phyloP scores from a whole-genome alignment of 2,329 filamentous ascomycete species.

The Gnomoniopsis sp. region DNA sequence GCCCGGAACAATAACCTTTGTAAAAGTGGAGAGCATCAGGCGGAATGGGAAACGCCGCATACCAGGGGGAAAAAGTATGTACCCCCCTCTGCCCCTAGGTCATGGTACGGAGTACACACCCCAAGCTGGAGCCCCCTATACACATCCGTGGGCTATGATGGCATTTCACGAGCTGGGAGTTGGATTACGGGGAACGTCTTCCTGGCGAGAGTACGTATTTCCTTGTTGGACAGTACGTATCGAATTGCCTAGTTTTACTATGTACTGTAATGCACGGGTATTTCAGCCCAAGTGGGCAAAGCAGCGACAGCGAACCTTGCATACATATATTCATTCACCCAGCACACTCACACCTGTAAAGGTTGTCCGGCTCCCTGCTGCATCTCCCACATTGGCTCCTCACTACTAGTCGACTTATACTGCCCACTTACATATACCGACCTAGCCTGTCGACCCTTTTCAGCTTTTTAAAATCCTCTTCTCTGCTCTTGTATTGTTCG shows the following conservation, averaged over 20 bases:
- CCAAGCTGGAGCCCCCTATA: background rate
- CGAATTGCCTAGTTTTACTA: background rate
- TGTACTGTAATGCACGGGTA: constrained; percentile 4
- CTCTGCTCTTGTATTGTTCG: background rate
- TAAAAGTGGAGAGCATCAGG: background rate
- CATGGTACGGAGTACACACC: background rate
- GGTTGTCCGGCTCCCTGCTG: background rate
- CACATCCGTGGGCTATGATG: background rate
- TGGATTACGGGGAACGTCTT: background rate
- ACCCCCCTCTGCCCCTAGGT: background rate
- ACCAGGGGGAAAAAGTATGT: background rate
- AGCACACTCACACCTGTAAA: background rate
- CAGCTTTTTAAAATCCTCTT: background rate
- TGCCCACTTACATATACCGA: constrained; percentile 8
- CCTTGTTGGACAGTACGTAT: background rate
- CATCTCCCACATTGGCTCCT: constrained; percentile 13
- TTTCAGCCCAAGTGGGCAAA: constrained; percentile 19
- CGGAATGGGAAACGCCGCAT: background rate
- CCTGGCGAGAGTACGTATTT: background rate
- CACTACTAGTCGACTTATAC: constrained; percentile 3
- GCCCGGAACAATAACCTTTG: background rate
- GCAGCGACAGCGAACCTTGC: constrained; percentile 11
- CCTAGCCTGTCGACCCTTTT: background rate
- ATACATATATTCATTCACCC: constrained; percentile 3
- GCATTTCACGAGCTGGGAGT: background rate